Evolutionary conservation across 805 yeast genomes (phyloP).

Genomic region (Lachancea kluyveri): DNA sequence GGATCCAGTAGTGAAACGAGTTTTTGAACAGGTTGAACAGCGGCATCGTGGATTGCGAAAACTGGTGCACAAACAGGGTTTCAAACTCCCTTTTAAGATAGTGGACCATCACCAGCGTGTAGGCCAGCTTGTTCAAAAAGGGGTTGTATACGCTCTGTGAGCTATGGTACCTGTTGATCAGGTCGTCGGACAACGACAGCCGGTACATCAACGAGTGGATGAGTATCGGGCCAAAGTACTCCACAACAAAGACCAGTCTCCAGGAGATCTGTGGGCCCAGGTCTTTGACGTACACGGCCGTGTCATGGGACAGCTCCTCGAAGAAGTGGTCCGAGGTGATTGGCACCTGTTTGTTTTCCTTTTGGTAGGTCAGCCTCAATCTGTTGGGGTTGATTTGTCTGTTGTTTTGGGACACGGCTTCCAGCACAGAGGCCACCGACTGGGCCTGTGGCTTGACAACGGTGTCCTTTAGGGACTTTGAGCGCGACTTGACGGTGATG

Average conservation of each 20-base stretch:
- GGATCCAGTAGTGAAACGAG: slow-evolving; percentile 87
- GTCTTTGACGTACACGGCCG: slow-evolving; percentile 66
- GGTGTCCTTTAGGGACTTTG: slow-evolving; percentile 48
- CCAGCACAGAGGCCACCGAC: slow-evolving; percentile 39
- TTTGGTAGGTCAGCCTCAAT: slow-evolving; percentile 46
- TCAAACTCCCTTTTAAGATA: slow-evolving; percentile 86
- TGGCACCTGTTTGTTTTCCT: slow-evolving; percentile 30
- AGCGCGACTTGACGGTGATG: slow-evolving; percentile 53
- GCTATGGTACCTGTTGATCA: slow-evolving; percentile 12
- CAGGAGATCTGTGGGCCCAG: slow-evolving; percentile 90
- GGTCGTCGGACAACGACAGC: slow-evolving; percentile 18
- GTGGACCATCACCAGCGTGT: slow-evolving; percentile 56
- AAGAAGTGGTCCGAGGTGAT: slow-evolving; percentile 20
- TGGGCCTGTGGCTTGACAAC: slow-evolving; percentile 33
- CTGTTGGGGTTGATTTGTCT: slow-evolving; percentile 41
- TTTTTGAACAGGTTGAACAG: slow-evolving; percentile 79
- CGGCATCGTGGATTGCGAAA: slow-evolving; percentile 92
- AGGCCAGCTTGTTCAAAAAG: slow-evolving; percentile 27
- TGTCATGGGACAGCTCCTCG: slow-evolving; percentile 32
- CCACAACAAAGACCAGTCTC: slow-evolving; percentile 84
- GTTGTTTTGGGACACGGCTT: slow-evolving; percentile 39
- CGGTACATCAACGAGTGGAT: slow-evolving; percentile 68
- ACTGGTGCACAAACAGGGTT: slow-evolving; percentile 76
- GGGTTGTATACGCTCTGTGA: slow-evolving; percentile 15
- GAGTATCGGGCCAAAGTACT: slow-evolving; percentile 84